Percentiles rank a stretch among this genome's conserved stretches.
Evolutionary conservation across 179 eudicot genomes (phyloP).

Genomic region (Corrigiola litoralis): DNA sequence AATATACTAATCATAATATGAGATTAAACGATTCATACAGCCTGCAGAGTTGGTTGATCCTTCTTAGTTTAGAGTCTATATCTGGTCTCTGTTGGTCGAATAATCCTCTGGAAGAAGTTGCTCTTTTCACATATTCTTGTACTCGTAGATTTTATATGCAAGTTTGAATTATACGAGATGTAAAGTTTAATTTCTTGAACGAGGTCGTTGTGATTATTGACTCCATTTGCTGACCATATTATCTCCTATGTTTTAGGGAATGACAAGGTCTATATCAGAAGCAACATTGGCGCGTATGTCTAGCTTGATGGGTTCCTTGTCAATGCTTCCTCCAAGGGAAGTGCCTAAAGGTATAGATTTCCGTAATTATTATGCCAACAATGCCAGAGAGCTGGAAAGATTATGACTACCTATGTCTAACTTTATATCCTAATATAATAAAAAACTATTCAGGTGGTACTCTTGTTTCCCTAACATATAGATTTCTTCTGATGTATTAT

Average conservation of each 20-base stretch:
- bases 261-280: conserved; percentile 68
- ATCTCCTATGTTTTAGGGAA: conserved; percentile 25
- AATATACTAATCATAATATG: too few species aligned
- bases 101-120: too few species aligned
- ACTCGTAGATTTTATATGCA: too few species aligned
- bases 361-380: neutral
- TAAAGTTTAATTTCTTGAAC: neutral
- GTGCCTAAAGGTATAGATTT: conserved; percentile 46
- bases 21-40: too few species aligned
- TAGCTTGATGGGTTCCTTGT: conserved; percentile 64
- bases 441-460: neutral
- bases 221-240: neutral
- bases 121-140: too few species aligned
- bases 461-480: neutral
- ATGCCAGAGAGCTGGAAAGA: neutral
- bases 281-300: conserved; percentile 67
- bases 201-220: neutral
- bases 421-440: neutral
- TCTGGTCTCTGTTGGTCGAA: too few species aligned
- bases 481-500: neutral
- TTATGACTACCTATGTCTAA: neutral
- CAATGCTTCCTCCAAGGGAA: conserved; percentile 51
- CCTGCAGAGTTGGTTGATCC: too few species aligned
- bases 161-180: too few species aligned
- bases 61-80: too few species aligned